These are phyloP conservation scores for Xylaria grammica DNA, from an alignment of 495 filamentous ascomycete genomes.

Conservation along the genomic window DNA sequence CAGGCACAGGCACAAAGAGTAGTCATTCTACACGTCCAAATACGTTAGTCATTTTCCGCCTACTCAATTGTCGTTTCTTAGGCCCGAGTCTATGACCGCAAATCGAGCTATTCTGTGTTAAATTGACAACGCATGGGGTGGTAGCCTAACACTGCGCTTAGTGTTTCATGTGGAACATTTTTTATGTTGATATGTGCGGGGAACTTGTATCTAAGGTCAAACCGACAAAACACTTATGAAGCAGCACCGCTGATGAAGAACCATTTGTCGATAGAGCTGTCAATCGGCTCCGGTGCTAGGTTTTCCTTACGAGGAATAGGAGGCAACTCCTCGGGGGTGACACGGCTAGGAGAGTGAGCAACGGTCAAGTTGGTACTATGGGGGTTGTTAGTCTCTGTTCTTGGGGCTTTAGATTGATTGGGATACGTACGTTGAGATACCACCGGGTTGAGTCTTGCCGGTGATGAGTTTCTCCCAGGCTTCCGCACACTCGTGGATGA, in stretches of 20 bases:
- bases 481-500: constrained; percentile 93
- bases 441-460: constrained; percentile 78
- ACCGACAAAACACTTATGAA: constrained; percentile 60
- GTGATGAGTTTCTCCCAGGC: constrained; percentile 96
- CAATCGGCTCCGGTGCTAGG: constrained; percentile 83
- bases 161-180: constrained; percentile 8
- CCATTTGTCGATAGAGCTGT: constrained; percentile 99
- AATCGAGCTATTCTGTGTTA: background rate
- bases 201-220: constrained; percentile 28
- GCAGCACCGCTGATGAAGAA: constrained; percentile 99
- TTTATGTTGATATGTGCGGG: too few relatives aligned
- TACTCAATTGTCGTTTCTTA: background rate
- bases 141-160: background rate
- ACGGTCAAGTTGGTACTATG: constrained; percentile 79
- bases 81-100: background rate
- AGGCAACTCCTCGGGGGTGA: constrained; percentile 66
- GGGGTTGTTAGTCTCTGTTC: constrained; percentile 38
- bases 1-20: background rate
- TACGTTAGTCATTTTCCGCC: background rate
- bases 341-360: constrained; percentile 68
- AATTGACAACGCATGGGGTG: background rate
- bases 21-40: background rate
- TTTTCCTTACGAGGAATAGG: constrained; percentile 78
- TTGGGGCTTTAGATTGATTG: constrained; percentile 4
- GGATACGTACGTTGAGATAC: constrained; percentile 78